These are phyloP conservation scores for Oryza rufipogon DNA, from an alignment of 176 grass and related monocot genomes.

Conservation along the genomic window DNA sequence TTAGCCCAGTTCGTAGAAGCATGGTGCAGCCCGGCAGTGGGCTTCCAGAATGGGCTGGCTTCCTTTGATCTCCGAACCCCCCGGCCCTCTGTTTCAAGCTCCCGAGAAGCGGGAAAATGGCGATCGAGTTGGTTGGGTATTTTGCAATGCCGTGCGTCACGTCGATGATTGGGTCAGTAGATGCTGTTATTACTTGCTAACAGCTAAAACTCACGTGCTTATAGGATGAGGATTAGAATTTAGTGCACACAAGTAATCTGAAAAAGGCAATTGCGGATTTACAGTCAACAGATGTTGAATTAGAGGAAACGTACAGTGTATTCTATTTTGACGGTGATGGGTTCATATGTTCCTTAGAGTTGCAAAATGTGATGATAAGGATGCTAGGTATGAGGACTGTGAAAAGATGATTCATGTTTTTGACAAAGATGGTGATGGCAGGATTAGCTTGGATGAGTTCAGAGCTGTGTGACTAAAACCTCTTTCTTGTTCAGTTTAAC, in stretches of 20 bases:
- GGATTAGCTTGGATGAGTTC: background rate
- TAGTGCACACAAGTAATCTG: background rate
- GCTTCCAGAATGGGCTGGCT: no score
- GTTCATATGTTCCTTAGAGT: background rate
- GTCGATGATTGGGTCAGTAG: no score
- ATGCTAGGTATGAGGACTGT: background rate
- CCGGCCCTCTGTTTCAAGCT: no score
- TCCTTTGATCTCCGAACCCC: no score
- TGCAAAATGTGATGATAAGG: background rate
- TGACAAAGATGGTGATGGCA: background rate
- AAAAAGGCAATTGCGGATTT: background rate
- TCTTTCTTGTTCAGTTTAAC: background rate
- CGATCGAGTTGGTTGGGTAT: no score
- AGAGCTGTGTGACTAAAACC: background rate
- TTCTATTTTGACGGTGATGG: background rate
- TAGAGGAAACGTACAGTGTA: background rate
- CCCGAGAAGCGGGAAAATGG: no score
- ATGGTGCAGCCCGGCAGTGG: no score
- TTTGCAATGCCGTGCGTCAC: no score
- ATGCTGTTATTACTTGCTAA: no score
- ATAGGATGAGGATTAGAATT: no score
- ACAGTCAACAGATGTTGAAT: background rate
- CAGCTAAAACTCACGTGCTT: no score
- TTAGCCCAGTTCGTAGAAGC: no score
- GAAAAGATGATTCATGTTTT: background rate